Evolutionary conservation across 169 alveolate genomes (phyloP), one percentile per base, ranked within the genome.

Genomic region (Plasmodium relictum): DNA sequence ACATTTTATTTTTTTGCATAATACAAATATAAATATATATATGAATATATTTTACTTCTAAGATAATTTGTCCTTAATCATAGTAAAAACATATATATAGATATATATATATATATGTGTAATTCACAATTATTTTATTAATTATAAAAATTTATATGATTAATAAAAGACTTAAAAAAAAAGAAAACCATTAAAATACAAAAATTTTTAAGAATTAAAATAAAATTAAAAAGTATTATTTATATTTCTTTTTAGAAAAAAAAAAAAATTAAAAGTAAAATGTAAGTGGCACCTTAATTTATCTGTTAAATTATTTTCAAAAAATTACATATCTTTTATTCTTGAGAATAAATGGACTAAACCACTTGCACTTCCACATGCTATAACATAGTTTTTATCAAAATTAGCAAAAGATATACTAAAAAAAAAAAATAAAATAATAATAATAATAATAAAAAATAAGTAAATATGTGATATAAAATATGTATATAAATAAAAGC

Each of bases 311-410:
- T 31, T 3, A 1, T 31, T 31, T 2, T 31, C 39, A 31, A 2
- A 31, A 3, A 31, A 6, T 42, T 59, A 48, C 20, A 6, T 24
- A 12, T 14, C 45, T 42, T 31, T 76, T 63, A 24, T 22, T 58
- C 89, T 56, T 41, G 62, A 76, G 65, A 63, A 65, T 6, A 76
- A 18, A 31, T 76, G 89, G 24, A 76, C 24, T 56, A 76, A 63
- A 14, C 89, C 89, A 9, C 78, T 18, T 2, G 78, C 66, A 18
- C 52, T 76, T 65, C 89, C 89, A 56, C 63, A 78, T 4, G 89
- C 89, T 50, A 39, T 78, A 50, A 78, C 20, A 24, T 48, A 78
- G n/a, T 48, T 66, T 63, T 63, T 22, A 45, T 69, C 89, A 68
- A 66, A 31, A 26, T 26, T 24, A 18, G 89, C 74, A 78, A 63